phyloP scores from a whole-genome alignment of 495 filamentous ascomycete species.

The Venustampulla echinocandica region DNA sequence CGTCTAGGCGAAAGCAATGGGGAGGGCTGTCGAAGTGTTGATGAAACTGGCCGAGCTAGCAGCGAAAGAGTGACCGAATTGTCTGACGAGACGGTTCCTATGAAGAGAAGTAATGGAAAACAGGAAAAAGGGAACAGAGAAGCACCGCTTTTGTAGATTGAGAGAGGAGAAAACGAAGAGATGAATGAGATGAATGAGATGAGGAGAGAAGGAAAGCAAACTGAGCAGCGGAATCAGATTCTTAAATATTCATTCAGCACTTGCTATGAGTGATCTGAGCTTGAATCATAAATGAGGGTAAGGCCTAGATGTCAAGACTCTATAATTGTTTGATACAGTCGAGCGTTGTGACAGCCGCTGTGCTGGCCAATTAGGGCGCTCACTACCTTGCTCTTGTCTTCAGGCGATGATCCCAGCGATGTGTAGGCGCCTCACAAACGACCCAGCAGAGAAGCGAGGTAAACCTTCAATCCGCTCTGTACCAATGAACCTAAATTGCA shows the following conservation, averaged over 20 bases:
- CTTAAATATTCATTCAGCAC: slow-evolving; percentile 18
- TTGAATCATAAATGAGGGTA: slow-evolving; percentile 4
- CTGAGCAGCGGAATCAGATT: slow-evolving; percentile 13
- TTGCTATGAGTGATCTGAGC: neutral
- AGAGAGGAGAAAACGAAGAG: slow-evolving; percentile 2
- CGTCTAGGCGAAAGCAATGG: slow-evolving; percentile 7
- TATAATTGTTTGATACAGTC: slow-evolving; percentile 24
- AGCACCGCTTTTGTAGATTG: slow-evolving; percentile 10
- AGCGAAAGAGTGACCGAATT: slow-evolving; percentile 20
- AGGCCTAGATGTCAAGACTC: slow-evolving; percentile 8
- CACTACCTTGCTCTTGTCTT: no score
- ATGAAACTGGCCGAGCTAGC: slow-evolving; percentile 16
- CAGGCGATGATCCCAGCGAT: no score
- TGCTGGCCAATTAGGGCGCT: slow-evolving; percentile 18
- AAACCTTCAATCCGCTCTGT: slow-evolving; percentile 4
- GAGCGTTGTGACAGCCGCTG: slow-evolving; percentile 21
- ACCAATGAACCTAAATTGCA: slow-evolving; percentile 3
- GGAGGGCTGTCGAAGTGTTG: neutral
- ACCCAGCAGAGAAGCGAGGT: neutral
- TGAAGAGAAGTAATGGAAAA: slow-evolving; percentile 10
- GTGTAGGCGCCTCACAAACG: slow-evolving; percentile 22
- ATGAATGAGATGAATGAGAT: slow-evolving; percentile 17
- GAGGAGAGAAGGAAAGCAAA: slow-evolving; percentile 11
- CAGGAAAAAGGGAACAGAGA: slow-evolving; percentile 8
- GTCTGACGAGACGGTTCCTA: slow-evolving; percentile 23